Evolutionary conservation across 179 eudicot genomes (phyloP).

Genomic region (Beta macrorhiza): DNA sequence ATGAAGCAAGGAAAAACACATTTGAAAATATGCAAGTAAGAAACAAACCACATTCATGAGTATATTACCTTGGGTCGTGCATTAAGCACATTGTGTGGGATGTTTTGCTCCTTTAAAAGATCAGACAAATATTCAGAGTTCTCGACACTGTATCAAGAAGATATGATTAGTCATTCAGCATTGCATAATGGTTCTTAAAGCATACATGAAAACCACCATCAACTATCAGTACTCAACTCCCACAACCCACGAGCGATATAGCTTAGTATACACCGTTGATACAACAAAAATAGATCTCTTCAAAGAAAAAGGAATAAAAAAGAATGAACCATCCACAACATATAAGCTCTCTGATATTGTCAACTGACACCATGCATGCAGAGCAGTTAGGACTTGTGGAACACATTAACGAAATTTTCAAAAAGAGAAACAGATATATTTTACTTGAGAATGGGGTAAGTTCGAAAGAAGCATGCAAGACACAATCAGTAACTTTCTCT

Average conservation of each 20-base stretch:
- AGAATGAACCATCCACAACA: background rate
- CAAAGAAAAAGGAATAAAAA: background rate
- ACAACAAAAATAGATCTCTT: background rate
- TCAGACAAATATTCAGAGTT: constrained; percentile 82
- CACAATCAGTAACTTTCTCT: background rate
- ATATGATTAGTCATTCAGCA: constrained; percentile 10
- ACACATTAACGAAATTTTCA: constrained; percentile 1
- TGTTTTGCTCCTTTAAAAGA: constrained; percentile 59
- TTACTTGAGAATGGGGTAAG: background rate
- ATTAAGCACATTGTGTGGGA: constrained; percentile 97
- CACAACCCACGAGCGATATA: background rate
- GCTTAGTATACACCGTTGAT: background rate
- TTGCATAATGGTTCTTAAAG: background rate
- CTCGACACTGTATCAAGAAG: constrained; percentile 77
- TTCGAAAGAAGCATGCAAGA: background rate
- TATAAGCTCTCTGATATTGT: background rate
- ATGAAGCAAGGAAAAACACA: background rate
- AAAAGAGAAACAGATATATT: background rate
- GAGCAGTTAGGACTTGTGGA: background rate
- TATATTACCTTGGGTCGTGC: constrained; percentile 90
- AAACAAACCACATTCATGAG: constrained; percentile 1
- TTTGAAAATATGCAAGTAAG: background rate
- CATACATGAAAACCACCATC: constrained; percentile 4
- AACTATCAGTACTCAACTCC: background rate
- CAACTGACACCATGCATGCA: background rate